Evolutionary conservation across 306 rosid genomes (phyloP).

Genomic region (Glycine tomentella): DNA sequence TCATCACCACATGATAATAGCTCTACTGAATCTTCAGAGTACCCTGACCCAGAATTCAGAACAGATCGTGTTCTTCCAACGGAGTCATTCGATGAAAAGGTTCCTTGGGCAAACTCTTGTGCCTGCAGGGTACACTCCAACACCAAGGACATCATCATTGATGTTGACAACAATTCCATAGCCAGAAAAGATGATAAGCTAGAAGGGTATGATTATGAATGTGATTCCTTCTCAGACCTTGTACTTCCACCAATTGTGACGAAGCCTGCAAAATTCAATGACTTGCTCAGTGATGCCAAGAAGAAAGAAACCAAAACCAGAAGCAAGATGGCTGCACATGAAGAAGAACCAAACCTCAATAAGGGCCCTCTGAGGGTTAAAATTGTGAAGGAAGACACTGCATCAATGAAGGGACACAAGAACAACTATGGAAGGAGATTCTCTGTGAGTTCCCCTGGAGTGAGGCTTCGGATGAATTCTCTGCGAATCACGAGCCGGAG

Average conservation of each 20-base stretch:
- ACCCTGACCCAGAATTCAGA: conserved; percentile 66
- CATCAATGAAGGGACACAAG: conserved; percentile 42
- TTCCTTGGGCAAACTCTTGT: conserved; percentile 33
- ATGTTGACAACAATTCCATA: conserved; percentile 58
- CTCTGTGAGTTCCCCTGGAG: conserved; percentile 66
- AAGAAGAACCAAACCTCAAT: conserved; percentile 22
- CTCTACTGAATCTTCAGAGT: conserved; percentile 53
- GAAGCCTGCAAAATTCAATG: conserved; percentile 58
- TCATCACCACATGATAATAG: conserved; percentile 41
- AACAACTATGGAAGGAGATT: conserved; percentile 52
- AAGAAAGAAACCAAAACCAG: conserved; percentile 50
- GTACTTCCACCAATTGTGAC: conserved; percentile 80
- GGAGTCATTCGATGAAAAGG: conserved; percentile 48
- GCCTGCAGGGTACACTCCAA: conserved; percentile 28
- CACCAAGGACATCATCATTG: conserved; percentile 66
- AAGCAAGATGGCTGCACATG: conserved; percentile 40
- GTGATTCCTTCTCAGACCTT: conserved; percentile 56
- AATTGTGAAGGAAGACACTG: conserved; percentile 41
- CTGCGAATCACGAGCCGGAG: conserved; percentile 58
- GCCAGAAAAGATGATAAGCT: conserved; percentile 49
- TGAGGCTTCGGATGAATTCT: conserved; percentile 68
- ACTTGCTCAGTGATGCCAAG: conserved; percentile 43
- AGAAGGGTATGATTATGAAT: conserved; percentile 49
- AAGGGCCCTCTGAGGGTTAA: conserved; percentile 50
- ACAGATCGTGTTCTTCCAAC: conserved; percentile 75